phyloP scores from a whole-genome alignment of 2,329 filamentous ascomycete species.

The Alternaria ventricosa region DNA sequence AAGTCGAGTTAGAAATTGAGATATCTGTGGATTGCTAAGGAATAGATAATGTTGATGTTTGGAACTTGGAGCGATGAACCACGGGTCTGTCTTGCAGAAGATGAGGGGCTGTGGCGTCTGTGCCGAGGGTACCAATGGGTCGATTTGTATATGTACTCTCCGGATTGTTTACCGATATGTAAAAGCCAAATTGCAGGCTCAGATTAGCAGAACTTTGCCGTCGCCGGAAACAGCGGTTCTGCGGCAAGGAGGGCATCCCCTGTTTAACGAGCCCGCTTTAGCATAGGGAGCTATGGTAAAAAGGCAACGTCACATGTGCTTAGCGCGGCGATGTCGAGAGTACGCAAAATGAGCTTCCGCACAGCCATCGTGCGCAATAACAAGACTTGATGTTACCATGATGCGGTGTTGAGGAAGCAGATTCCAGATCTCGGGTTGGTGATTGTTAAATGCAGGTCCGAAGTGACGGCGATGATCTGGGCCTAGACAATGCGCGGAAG shows the following conservation, averaged over 20 bases:
- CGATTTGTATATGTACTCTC: neutral
- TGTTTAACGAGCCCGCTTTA: neutral
- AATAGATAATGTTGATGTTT: neutral
- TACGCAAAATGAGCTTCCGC: neutral
- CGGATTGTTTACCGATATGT: neutral
- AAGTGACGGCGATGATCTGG: neutral
- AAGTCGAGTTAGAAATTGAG: neutral
- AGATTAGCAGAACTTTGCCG: neutral
- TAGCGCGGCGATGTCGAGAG: neutral
- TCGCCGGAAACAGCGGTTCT: neutral
- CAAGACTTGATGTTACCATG: neutral
- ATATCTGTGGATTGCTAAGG: neutral
- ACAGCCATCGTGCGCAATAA: neutral
- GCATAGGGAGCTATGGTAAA: neutral
- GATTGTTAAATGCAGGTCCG: neutral
- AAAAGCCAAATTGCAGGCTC: neutral
- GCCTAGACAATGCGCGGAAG: neutral
- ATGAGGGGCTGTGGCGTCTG: neutral
- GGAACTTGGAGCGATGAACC: neutral
- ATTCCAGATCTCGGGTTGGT: neutral
- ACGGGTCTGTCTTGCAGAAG: neutral
- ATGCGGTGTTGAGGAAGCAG: neutral
- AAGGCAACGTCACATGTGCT: neutral
- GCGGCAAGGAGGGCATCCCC: neutral
- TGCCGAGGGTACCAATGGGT: neutral